Conservation (phyloP, 164 flowering plant species). For the Annona cherimola region DNA sequence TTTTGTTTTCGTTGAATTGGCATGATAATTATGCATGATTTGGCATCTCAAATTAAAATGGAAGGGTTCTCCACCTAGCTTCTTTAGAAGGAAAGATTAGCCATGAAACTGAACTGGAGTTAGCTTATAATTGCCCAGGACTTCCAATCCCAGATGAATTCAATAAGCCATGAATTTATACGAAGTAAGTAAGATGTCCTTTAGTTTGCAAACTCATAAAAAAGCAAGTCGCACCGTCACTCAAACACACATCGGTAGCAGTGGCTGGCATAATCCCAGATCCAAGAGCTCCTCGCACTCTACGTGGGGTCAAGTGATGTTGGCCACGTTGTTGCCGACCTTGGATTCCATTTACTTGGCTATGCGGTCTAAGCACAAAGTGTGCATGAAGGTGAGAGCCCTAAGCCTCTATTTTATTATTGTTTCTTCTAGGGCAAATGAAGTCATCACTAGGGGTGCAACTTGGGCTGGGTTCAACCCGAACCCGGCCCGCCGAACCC, state of each 20-base stretch:
- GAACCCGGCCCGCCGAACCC: too few relatives aligned
- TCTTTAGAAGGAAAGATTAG: too few relatives aligned
- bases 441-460: neutral
- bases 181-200: too few relatives aligned
- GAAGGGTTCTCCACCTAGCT: too few relatives aligned
- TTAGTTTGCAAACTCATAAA: neutral
- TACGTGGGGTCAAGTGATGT: slow-evolving; percentile 17
- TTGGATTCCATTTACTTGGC: slow-evolving; percentile 17
- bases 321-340: slow-evolving; percentile 4
- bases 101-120: too few relatives aligned
- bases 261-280: slow-evolving; percentile 10
- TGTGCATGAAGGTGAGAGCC: slow-evolving; percentile 24
- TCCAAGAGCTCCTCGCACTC: slow-evolving; percentile 14
- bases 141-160: too few relatives aligned
- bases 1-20: too few relatives aligned
- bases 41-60: too few relatives aligned
- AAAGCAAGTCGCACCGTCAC: slow-evolving; percentile 9
- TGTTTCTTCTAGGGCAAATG: slow-evolving; percentile 10
- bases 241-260: slow-evolving; percentile 9
- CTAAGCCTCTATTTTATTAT: neutral
- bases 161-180: too few relatives aligned
- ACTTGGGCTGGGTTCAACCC: too few relatives aligned
- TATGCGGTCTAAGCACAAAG: slow-evolving; percentile 32
- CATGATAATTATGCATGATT: too few relatives aligned
- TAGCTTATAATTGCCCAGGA: too few relatives aligned